phyloP scores from a whole-genome alignment of 441 rosid species.

The Pelargonium cotyledonis region DNA sequence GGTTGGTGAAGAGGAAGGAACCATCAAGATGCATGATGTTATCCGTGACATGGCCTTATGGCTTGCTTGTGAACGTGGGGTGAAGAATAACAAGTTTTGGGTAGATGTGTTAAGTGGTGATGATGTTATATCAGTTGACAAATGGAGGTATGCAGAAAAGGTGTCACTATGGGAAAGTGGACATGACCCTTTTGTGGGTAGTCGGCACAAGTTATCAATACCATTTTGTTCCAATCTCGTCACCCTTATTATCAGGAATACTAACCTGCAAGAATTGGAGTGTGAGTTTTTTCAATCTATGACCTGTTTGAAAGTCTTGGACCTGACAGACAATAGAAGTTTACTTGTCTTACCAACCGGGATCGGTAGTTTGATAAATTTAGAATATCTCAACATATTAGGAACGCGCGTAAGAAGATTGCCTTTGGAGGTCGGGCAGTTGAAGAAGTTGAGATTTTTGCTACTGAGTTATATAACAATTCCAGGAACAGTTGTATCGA shows the following conservation, averaged over 20 bases:
- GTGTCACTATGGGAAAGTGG: neutral
- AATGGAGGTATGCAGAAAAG: neutral
- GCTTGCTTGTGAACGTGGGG: neutral
- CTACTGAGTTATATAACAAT: neutral
- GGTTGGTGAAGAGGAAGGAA: neutral
- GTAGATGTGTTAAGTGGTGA: neutral
- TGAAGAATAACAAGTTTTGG: neutral
- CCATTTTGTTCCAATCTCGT: neutral
- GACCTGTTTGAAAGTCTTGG: neutral
- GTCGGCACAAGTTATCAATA: neutral
- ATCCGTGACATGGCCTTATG: conserved; percentile 5
- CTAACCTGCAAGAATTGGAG: neutral
- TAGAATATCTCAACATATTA: neutral
- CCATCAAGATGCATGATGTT: neutral
- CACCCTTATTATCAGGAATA: neutral
- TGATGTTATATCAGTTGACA: neutral
- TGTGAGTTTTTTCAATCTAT: neutral
- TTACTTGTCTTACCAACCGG: neutral
- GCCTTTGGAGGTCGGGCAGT: neutral
- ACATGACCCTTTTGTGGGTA: too few relatives aligned
- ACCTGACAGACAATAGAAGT: neutral
- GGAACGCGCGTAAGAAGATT: neutral
- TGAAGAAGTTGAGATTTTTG: neutral
- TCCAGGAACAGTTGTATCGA: neutral
- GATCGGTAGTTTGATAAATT: neutral